phyloP scores from a whole-genome alignment of 805 yeast genomes.

The Phaffomyces antillensis region DNA sequence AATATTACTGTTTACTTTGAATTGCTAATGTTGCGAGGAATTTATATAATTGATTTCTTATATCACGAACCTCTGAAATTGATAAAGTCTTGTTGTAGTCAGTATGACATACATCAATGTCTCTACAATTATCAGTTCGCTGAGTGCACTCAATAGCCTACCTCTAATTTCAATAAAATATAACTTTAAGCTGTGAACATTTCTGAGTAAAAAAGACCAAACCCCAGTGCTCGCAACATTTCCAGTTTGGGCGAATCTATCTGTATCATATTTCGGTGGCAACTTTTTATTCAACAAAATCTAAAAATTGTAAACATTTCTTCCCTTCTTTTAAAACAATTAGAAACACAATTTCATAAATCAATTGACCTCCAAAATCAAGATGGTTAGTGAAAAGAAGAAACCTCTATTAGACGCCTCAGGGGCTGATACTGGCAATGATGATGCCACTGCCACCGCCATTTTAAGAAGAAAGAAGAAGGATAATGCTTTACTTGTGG shows the following conservation, averaged over 20 bases:
- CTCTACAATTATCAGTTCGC: too few relatives aligned
- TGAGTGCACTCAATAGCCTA: background rate
- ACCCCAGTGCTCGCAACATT: background rate
- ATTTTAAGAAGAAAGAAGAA: slow-evolving; percentile 96
- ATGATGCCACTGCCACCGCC: slow-evolving; percentile 89
- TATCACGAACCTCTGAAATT: too few relatives aligned
- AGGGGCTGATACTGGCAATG: slow-evolving; percentile 51
- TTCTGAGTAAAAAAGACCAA: background rate
- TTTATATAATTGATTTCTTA: too few relatives aligned
- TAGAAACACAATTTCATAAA: background rate
- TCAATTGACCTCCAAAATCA: too few relatives aligned
- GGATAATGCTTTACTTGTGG: slow-evolving; percentile 87
- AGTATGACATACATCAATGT: too few relatives aligned
- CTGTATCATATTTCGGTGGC: background rate
- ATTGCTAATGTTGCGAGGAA: too few relatives aligned
- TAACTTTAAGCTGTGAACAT: background rate
- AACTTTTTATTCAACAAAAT: background rate
- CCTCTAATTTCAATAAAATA: background rate
- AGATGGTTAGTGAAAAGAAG: slow-evolving; percentile 30
- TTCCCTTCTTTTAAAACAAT: background rate
- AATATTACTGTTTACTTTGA: too few relatives aligned
- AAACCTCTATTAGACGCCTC: slow-evolving; percentile 55
- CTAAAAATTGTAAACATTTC: background rate
- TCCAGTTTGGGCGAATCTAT: background rate
- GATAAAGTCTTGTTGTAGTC: too few relatives aligned